Base-by-base conservation (phyloP, 306 rosid genomes). In the Prosopis cineraria region DNA sequence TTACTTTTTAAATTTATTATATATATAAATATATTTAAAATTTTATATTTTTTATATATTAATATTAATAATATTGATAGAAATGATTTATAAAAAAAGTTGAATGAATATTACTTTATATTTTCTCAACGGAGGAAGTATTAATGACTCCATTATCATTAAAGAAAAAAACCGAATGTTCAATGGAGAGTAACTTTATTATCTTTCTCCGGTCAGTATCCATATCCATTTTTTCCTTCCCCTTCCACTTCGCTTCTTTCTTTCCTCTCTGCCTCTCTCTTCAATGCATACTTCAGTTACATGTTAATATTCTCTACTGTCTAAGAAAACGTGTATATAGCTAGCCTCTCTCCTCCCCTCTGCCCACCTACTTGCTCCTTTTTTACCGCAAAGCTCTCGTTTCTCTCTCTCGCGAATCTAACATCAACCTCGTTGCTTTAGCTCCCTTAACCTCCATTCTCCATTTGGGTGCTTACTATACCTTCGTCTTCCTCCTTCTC, bases 341-440 rank as follows among this genome's bases (percentile, higher is more conserved):
- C 74, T 31, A 29, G 81, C 78, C 78, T 73, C 76, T 80, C 45
- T 89, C 81, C 45, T 89, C 2, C 52, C 1, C 20, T 91, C 79
- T 68, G 89, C 87, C 84, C 88, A 86, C 88, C 96, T 84, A 87
- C 86, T 84, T 58, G 55, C 62, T 40, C 45, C 33, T 40, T 79
- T 34, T 78, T 34, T 52, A 13, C 9, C n/a, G 13, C 48, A 10
- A 17, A n/a, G 53, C n/a, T 63, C 10, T 41, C 22, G 11, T 33
- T 17, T 56, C 33, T 17, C 47, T 25, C 17, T 24, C 48, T 29
- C 19, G 5, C 7, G 30, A 22, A 41, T 5, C 16, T 62, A 11
- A 11, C 65, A 19, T 39, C 39, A 7, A 19, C 20, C 76, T 17
- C 20, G 52, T 52, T 10, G 31, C 25, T 40, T 72, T 19, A 70